Percentiles rank a stretch among this genome's conserved stretches.
These are phyloP conservation scores for Pyrenophora teres DNA, from an alignment of 2,329 filamentous ascomycete genomes.

Conservation along the genomic window DNA sequence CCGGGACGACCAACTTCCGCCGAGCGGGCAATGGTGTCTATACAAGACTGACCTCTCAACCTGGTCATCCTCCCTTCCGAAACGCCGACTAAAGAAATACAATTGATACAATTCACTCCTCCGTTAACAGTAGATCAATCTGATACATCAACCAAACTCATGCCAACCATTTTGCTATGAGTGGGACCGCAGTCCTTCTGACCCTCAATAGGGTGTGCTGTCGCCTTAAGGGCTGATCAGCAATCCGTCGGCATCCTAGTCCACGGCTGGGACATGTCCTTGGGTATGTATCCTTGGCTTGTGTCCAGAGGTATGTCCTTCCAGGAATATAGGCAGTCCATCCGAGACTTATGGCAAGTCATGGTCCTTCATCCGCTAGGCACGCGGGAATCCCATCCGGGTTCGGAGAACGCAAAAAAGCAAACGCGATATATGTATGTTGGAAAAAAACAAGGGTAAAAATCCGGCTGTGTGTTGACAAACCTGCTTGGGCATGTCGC, in stretches of 20 bases:
- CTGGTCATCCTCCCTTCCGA: constrained; percentile 6
- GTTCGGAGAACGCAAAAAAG: constrained; percentile 29
- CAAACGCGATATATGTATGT: constrained; percentile 28
- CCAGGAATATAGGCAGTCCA: constrained; percentile 25
- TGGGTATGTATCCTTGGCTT: constrained; percentile 19
- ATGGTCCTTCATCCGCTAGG: constrained; percentile 31
- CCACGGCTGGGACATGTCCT: constrained; percentile 35
- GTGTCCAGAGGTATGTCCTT: constrained; percentile 19
- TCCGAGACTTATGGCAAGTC: constrained; percentile 29
- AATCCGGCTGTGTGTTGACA: constrained; percentile 31
- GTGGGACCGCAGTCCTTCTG: constrained; percentile 27
- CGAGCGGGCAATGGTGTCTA: constrained; percentile 9
- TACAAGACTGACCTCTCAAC: constrained; percentile 14
- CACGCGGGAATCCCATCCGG: constrained; percentile 29
- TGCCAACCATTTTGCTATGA: constrained; percentile 35
- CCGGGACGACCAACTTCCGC: constrained; percentile 6
- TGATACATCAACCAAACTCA: constrained; percentile 31
- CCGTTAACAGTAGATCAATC: constrained; percentile 27
- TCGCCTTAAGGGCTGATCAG: constrained; percentile 25
- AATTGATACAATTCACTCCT: constrained; percentile 14
- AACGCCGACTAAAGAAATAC: constrained; percentile 13
- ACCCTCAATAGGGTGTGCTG: constrained; percentile 22
- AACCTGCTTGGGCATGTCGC: constrained; percentile 32
- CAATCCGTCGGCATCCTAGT: constrained; percentile 24
- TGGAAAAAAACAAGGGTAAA: constrained; percentile 22